Base-by-base conservation (phyloP, 192 early-diverging fungal genomes). In the Thoreauomyces humboldtii region DNA sequence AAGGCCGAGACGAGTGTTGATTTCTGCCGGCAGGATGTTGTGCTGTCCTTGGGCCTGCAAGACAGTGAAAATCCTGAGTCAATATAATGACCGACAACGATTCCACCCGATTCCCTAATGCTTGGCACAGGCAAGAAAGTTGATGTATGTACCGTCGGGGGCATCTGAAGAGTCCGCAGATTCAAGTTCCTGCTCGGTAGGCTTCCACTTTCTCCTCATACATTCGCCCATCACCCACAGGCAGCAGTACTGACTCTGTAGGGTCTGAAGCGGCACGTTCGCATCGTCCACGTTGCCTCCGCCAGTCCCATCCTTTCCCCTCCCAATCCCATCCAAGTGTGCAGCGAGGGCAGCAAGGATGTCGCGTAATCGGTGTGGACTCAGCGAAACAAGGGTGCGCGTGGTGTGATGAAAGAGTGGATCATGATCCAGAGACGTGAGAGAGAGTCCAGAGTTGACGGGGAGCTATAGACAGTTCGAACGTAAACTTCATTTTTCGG, bases 221-320 rank as follows among this genome's bases (percentile, higher is more conserved):
- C 92, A 92, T 57, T 87, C 86, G 2, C 88, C 89, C 25, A 94
- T 73, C 38, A 96, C 78, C 57, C 88, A 80, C 50, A 94, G 80
- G 14, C 94, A 70, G 64, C 93, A 91, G 11, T 92, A 78, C 70
- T 94, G 92, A 17, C 92, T 93, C 65, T 96, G 90, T 64, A 92
- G 82, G 28, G 87, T 78, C 41, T 92, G 81, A 27, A 74, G 63
- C 3, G 87, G 81, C n/a, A 83, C 69, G 59, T 59, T 61, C 19
- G 83, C 76, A 42, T 89, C 87, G 24, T 73, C 36, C 27, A 47
- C 12, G 22, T n/a, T 42, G 42, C 61, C 54, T 45, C 43, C 41
- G 70, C 55, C 33, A 56, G 51, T 38, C 32, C 17, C 42, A 63
- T 11, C 38, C 50, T 7, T 52, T 25, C 69, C 21, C 41, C 63